These are phyloP conservation scores for Talaromyces sp. DNA, from an alignment of 2,329 filamentous ascomycete species.

Conservation along the genomic window DNA sequence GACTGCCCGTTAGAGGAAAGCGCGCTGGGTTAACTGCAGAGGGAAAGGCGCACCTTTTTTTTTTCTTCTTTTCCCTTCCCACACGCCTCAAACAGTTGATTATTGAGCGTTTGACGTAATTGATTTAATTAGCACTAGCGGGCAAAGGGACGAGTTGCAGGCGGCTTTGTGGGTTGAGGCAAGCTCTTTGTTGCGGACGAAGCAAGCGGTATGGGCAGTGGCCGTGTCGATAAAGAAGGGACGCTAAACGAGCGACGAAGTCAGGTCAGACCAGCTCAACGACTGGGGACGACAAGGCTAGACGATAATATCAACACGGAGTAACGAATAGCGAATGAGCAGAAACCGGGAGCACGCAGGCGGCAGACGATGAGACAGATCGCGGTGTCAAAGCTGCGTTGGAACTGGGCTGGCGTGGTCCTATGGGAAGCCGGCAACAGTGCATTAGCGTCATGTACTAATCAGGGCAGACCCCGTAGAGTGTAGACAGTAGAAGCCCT, in stretches of 20 bases:
- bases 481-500: neutral
- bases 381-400: conserved; percentile 6
- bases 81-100: neutral
- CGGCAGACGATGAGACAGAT: conserved; percentile 1
- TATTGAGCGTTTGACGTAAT: neutral
- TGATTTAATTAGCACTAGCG: neutral
- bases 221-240: neutral
- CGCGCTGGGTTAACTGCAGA: neutral
- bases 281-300: neutral
- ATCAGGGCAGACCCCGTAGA: neutral
- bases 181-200: neutral
- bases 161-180: neutral
- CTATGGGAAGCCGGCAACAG: conserved; percentile 2
- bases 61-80: neutral
- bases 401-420: conserved; percentile 2
- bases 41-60: conserved; percentile 1
- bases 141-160: neutral
- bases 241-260: neutral
- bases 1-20: neutral
- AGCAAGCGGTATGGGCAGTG: no score
- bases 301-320: neutral
- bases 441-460: conserved; percentile 8
- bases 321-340: neutral
- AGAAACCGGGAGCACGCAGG: neutral
- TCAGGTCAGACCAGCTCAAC: neutral